A percentile compares a stretch with the other conserved stretches of the same genome.
Evolutionary conservation across 2,329 filamentous ascomycete species (phyloP).

Genomic region (Pseudocercospora fuligena): DNA sequence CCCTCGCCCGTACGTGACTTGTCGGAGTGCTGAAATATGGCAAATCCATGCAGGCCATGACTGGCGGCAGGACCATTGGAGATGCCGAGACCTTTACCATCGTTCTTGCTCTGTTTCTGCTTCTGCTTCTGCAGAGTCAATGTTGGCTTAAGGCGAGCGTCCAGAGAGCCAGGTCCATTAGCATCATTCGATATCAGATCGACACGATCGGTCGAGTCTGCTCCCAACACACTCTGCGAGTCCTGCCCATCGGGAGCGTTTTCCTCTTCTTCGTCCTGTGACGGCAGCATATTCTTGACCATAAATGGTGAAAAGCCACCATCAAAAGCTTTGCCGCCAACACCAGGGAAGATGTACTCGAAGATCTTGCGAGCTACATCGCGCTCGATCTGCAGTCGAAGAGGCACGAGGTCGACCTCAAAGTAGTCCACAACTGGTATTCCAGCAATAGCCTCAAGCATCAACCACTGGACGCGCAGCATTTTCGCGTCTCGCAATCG

Average conservation of each 20-base stretch:
- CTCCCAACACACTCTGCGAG: slow-evolving; percentile 43
- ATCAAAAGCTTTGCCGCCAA: slow-evolving; percentile 58
- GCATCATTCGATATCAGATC: slow-evolving; percentile 45
- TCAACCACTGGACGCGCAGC: slow-evolving; percentile 94
- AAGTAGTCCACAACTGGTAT: slow-evolving; percentile 98
- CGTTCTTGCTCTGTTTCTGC: slow-evolving; percentile 30
- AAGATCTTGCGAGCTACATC: slow-evolving; percentile 93
- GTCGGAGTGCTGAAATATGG: slow-evolving; percentile 49
- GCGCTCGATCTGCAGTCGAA: slow-evolving; percentile 91
- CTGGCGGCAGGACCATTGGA: slow-evolving; percentile 23
- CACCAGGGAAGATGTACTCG: slow-evolving; percentile 94
- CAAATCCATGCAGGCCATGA: slow-evolving; percentile 45
- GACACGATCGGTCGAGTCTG: slow-evolving; percentile 17
- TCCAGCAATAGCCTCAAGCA: slow-evolving; percentile 96
- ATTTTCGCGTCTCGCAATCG: slow-evolving; percentile 76
- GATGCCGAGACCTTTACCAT: slow-evolving; percentile 41
- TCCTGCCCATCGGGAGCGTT: slow-evolving; percentile 46
- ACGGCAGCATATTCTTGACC: slow-evolving; percentile 57
- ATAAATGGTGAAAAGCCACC: slow-evolving; percentile 67
- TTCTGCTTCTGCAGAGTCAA: slow-evolving; percentile 58
- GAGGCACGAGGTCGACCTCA: slow-evolving; percentile 88
- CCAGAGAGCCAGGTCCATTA: slow-evolving; percentile 73
- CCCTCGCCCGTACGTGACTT: slow-evolving; percentile 33
- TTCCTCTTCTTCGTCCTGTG: slow-evolving; percentile 55
- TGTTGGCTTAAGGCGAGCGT: slow-evolving; percentile 82